A percentile compares a stretch with the other conserved stretches of the same genome.
Conservation (phyloP, 2,329 filamentous ascomycete genomes). For the Fusarium sambucinum region DNA sequence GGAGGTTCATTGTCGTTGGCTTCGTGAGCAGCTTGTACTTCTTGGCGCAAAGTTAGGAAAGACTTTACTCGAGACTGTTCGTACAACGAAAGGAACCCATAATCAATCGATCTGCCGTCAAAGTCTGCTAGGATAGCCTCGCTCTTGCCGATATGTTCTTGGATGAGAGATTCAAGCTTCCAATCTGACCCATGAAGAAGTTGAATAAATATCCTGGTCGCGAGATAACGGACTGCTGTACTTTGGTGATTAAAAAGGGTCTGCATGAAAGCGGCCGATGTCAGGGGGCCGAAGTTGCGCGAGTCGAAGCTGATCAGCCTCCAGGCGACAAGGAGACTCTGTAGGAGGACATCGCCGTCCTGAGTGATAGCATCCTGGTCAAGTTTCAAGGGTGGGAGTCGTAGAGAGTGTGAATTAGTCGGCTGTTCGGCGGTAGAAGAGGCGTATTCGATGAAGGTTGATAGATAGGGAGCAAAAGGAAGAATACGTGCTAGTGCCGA, state of each 20-base stretch:
- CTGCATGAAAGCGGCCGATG: conserved; percentile 77
- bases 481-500: conserved; percentile 83
- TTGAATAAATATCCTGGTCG: conserved; percentile 83
- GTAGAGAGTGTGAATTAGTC: conserved; percentile 44
- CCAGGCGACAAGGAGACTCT: conserved; percentile 68
- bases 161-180: conserved; percentile 78
- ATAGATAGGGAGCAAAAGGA: conserved; percentile 84
- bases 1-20: conserved; percentile 20
- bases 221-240: conserved; percentile 78
- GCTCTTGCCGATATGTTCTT: conserved; percentile 70
- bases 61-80: conserved; percentile 67
- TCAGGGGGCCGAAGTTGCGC: conserved; percentile 72
- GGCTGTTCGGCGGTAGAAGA: conserved; percentile 29
- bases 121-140: conserved; percentile 75
- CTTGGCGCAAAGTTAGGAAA: conserved; percentile 57
- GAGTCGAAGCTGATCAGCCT: conserved; percentile 83
- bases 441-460: conserved; percentile 71
- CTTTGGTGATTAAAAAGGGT: conserved; percentile 72
- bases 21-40: conserved; percentile 48
- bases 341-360: conserved; percentile 44
- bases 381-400: conserved; percentile 49
- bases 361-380: conserved; percentile 46
- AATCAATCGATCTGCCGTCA: conserved; percentile 83
- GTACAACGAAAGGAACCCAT: conserved; percentile 74
- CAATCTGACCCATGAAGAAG: conserved; percentile 84